phyloP scores from a whole-genome alignment of 1,284 basidiomycete species.

The Ustilago trichophora region DNA sequence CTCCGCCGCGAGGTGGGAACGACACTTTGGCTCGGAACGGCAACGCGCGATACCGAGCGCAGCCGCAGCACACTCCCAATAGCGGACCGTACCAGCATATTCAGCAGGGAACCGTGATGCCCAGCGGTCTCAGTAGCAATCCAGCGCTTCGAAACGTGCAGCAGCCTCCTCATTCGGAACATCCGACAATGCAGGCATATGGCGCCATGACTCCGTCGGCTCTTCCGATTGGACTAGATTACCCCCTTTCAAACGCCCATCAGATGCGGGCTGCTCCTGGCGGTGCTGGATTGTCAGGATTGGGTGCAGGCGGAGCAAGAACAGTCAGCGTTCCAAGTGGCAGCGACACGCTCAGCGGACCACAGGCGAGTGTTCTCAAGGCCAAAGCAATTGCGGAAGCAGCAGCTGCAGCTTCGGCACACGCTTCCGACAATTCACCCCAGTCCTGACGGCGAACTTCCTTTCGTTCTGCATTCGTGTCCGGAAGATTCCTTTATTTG shows the following conservation, averaged over 20 bases:
- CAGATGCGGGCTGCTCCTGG: conserved; percentile 1
- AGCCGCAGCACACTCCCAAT: background rate
- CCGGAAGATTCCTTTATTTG: too few species aligned
- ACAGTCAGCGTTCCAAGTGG: conserved; percentile 60
- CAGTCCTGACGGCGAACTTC: too few species aligned
- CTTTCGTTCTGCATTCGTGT: too few species aligned
- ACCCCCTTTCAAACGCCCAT: background rate
- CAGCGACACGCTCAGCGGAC: conserved; percentile 61
- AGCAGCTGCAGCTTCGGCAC: conserved; percentile 10
- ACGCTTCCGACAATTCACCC: too few species aligned
- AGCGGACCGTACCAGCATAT: background rate
- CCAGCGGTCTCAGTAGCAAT: conserved; percentile 30
- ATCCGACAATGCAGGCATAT: background rate
- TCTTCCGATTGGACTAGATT: background rate
- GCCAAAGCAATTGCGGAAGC: conserved; percentile 34
- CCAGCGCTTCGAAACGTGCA: conserved; percentile 18
- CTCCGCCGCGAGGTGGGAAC: conserved; percentile 27
- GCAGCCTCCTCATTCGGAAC: conserved; percentile 3
- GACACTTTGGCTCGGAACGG: background rate
- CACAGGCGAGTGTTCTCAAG: conserved; percentile 54
- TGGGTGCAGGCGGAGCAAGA: conserved; percentile 58
- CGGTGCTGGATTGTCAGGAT: conserved; percentile 52
- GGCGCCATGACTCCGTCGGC: background rate
- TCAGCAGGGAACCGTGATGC: conserved; percentile 9
- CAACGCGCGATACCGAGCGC: background rate